Percentiles rank a stretch among this genome's conserved stretches.
Conservation (phyloP, 108 stramenopile species). For the Cylindrotheca fusiformis region DNA sequence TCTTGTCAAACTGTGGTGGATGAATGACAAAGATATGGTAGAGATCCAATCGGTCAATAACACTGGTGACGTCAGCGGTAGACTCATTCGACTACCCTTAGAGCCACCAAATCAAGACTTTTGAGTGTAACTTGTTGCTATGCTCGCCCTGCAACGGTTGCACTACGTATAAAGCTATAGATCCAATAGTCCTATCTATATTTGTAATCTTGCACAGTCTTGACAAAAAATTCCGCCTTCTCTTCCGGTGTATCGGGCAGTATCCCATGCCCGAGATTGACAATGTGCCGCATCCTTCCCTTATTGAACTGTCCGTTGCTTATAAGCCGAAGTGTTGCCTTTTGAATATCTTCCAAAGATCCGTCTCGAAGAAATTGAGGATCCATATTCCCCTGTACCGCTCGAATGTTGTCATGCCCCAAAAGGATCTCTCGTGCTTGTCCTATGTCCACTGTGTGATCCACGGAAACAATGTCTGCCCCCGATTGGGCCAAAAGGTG, state of each 20-base stretch:
- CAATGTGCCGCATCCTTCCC: constrained; percentile 6
- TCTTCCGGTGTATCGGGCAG: constrained; percentile 16
- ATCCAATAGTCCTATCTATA: no score
- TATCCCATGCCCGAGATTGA: constrained; percentile 25
- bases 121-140: no score
- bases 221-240: constrained; percentile 14
- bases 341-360: constrained; percentile 14
- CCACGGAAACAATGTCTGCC: constrained; percentile 10
- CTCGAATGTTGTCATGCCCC: neutral
- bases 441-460: constrained; percentile 8
- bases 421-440: neutral
- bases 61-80: no score
- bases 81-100: no score
- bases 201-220: constrained; percentile 18
- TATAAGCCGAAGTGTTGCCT: constrained; percentile 1
- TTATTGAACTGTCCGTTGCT: neutral
- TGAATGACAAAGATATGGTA: no score
- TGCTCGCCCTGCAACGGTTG: no score
- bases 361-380: constrained; percentile 13
- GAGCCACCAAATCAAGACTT: no score
- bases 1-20: no score
- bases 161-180: no score
- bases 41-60: no score
- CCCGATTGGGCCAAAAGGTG: constrained; percentile 11
- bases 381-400: constrained; percentile 16